phyloP scores from a whole-genome alignment of 2,329 filamentous ascomycete species.

The Fusarium sp. region DNA sequence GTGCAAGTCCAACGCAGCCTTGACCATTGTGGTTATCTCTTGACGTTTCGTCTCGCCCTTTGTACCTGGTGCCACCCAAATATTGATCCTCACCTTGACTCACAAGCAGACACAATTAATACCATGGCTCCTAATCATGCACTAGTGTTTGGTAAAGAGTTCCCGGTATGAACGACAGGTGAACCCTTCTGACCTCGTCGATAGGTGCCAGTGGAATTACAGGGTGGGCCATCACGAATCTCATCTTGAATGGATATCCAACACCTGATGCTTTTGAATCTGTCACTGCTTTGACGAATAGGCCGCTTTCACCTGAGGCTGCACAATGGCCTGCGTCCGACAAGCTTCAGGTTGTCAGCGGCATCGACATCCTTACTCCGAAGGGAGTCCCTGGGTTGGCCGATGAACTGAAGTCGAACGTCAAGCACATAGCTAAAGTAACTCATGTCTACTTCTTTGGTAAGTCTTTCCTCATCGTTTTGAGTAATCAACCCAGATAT shows the following conservation, averaged over 20 bases:
- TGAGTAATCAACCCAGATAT: not conserved
- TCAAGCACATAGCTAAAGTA: conserved; percentile 55
- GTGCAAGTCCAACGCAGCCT: no score
- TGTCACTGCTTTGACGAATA: conserved; percentile 64
- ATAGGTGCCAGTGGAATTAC: conserved; percentile 64
- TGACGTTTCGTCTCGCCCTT: no score
- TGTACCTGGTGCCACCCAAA: no score
- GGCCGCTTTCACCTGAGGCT: conserved; percentile 52
- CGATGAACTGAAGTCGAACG: conserved; percentile 51
- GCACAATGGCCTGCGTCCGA: conserved; percentile 50
- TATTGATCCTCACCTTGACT: no score
- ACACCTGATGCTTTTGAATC: conserved; percentile 59
- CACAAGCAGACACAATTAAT: no score
- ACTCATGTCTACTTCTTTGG: conserved; percentile 62
- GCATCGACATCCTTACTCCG: conserved; percentile 54
- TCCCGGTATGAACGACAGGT: no score
- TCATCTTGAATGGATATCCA: conserved; percentile 63
- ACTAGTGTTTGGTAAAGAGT: conserved; percentile 39
- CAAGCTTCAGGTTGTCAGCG: conserved; percentile 54
- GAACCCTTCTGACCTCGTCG: conserved; percentile 35
- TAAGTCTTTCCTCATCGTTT: conserved; percentile 27
- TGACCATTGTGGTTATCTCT: no score
- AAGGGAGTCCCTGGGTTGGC: conserved; percentile 51
- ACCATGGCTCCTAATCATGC: conserved; percentile 43
- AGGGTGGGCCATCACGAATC: conserved; percentile 65